Evolutionary conservation across 2,329 filamentous ascomycete genomes (phyloP), one percentile per base, ranked within the genome.

Genomic region (Colletotrichum nymphaeae): DNA sequence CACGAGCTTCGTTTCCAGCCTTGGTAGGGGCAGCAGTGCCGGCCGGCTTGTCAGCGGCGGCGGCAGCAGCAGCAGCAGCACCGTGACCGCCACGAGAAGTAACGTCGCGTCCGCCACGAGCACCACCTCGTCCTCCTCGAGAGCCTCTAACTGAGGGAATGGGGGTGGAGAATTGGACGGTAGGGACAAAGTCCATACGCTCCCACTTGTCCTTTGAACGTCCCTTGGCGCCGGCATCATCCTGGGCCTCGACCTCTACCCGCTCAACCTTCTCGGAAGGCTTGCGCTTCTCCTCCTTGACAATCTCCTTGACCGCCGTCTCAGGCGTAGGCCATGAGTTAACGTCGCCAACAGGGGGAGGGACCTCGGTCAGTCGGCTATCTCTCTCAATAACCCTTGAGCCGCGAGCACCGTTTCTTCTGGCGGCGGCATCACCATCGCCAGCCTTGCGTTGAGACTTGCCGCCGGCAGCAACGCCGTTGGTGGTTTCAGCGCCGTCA

Each of bases 301-400:
- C 82, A 62, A 92, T 91, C 77, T 97, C 95, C 75, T 88, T 86
- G 58, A 83, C 83, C 63, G 92, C 91, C 65, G 93, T 90, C 77
- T 98, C 94, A 0, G 95, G 95, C 3, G 96, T 98, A 19, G 97
- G 97, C 97, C 97, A 99, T 24, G 92, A 92, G 66, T 91, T 86
- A 63, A 94, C 88, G 81, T 98, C 95, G 72, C 90, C 91, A 59
- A 94, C 93, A 2, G 94, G 88, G 30, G 94, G 94, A 5, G 86
- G 80, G 2, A 83, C 75, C 28, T 83, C 84, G 22, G 63, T 72
- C 37, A 59, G 22, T 14, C 72, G 68, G 63, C 42, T 56, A 30
- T 74, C 72, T 75, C 84, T 88, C 24, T 88, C 87, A 3, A 80
- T 78, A 22, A 79, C 75, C 72, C 88, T 85, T 68, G 83, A 83